These are phyloP conservation scores for Macrolepiota dolichaula DNA, from an alignment of 768 basidiomycete genomes.

Conservation along the genomic window DNA sequence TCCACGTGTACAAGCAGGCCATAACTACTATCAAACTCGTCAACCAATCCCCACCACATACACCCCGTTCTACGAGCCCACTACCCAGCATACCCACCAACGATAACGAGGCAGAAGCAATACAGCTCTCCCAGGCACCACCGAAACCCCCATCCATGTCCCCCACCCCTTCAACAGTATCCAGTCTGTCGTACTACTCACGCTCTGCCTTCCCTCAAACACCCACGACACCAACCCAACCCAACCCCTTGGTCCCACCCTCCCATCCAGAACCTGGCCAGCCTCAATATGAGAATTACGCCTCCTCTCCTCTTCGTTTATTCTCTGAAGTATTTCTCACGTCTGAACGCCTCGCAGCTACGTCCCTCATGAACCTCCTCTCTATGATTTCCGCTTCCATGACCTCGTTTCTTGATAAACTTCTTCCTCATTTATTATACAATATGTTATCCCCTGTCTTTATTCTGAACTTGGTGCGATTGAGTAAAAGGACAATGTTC, in stretches of 20 bases:
- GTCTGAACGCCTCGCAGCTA: conserved; percentile 44
- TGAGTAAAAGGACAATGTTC: conserved; percentile 72
- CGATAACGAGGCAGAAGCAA: not conserved
- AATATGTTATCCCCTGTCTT: conserved; percentile 47
- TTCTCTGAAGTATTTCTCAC: conserved; percentile 46
- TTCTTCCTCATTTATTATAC: conserved; percentile 68
- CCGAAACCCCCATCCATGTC: conserved; percentile 11
- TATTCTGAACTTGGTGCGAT: conserved; percentile 49
- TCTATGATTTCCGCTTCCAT: conserved; percentile 45
- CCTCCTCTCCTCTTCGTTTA: conserved; percentile 38
- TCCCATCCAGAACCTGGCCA: conserved; percentile 8
- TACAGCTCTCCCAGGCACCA: not conserved
- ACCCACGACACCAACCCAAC: conserved; percentile 1
- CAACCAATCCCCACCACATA: conserved; percentile 38
- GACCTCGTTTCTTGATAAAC: conserved; percentile 60
- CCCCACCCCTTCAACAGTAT: conserved; percentile 17
- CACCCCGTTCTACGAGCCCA: conserved; percentile 11
- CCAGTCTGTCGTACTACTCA: conserved; percentile 14
- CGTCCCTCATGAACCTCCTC: conserved; percentile 40
- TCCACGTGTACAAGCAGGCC: conserved; percentile 65
- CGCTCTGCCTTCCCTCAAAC: conserved; percentile 15
- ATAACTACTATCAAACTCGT: conserved; percentile 64
- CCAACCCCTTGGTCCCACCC: conserved; percentile 1
- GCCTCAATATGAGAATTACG: conserved; percentile 32
- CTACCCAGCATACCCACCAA: conserved; percentile 10